Base-by-base conservation (phyloP, 495 filamentous ascomycete species). In the Trichoderma parareesei region DNA sequence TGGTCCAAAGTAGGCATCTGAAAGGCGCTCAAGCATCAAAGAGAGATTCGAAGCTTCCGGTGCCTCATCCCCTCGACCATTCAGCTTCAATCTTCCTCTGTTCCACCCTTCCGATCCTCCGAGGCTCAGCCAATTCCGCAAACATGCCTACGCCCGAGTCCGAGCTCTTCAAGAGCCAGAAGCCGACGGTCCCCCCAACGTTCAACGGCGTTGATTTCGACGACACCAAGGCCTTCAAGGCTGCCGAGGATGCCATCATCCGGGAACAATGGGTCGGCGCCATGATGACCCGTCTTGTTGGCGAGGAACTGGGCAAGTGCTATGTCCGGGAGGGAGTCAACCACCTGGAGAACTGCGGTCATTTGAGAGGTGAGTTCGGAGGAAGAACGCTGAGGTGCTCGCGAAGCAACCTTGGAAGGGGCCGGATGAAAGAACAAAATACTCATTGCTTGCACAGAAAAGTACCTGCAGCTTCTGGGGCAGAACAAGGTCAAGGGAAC, bases 141-240 rank as follows among this genome's bases (percentile, higher is more conserved):
- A 27, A 59, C n/a, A 84, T 84, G 81, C 94, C 94, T 42, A 97
- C 91, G 57, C 91, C 95, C 73, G 93, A 98, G 77, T 98, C 94
- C 74, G 85, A 83, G 70, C 80, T 85, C 70, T 98, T 98, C 85
- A 86, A 94, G 73, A 90, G 92, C 70, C 91, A 91, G 76, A 98
- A 98, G 81, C 94, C 94, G 69, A 90, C 83, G 60, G 94, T 98
- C 61, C 85, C 93, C 43, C 91, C 94, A 18, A 93, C 91, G 68
- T 98, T 97, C 80, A 91, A 97, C 61, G 93, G 93, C 71, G 94
- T 98, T 76, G 92, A 98, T 82, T 98, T 89, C 83, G 87, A 95
- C 66, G 93, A 98, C 82, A 95, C 88, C 69, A 82, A 83, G 72
- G 86, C 88, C 68, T 78, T 98, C 62, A 97, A 97, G 82, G 89